These are phyloP conservation scores for Herpetomonas muscarum DNA, from an alignment of 208 protist species.

Conservation along the genomic window DNA sequence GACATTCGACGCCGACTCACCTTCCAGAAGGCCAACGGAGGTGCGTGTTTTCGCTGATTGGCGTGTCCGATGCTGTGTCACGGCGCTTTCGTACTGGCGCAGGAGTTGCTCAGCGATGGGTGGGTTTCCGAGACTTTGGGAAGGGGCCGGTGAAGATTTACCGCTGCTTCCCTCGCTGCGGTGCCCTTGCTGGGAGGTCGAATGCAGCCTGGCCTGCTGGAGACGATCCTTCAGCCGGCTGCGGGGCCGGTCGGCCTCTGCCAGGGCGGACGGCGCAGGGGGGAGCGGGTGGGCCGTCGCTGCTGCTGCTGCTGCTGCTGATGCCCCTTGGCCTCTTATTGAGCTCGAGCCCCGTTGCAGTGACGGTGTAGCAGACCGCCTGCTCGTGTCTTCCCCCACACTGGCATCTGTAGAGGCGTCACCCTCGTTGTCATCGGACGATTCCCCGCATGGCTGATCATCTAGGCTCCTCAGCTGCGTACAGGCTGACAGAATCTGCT, in stretches of 20 bases:
- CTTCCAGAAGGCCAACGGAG: too few relatives aligned
- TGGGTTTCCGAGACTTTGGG: neutral
- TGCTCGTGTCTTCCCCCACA: conserved; percentile 7
- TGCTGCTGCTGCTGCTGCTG: neutral
- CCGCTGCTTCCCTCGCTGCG: neutral
- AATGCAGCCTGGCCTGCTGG: neutral
- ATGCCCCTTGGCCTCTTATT: neutral
- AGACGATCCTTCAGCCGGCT: neutral
- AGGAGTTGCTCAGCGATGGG: too few relatives aligned
- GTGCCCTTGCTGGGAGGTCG: neutral
- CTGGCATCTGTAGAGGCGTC: conserved; percentile 6
- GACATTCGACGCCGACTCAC: too few relatives aligned
- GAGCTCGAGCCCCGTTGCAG: neutral
- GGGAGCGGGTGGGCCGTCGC: neutral
- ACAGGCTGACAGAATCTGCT: conserved; percentile 18
- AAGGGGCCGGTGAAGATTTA: neutral
- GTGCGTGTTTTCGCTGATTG: too few relatives aligned
- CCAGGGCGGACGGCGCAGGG: too few relatives aligned
- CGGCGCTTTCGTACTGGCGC: too few relatives aligned
- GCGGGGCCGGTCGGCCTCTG: neutral
- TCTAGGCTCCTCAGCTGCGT: conserved; percentile 44
- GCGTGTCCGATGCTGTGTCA: too few relatives aligned
- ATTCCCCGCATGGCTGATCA: conserved; percentile 14
- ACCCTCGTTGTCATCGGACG: conserved; percentile 13
- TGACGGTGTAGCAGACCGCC: neutral